Evolutionary conservation across 768 basidiomycete genomes (phyloP).

Genomic region (Leucosporidium scottii): DNA sequence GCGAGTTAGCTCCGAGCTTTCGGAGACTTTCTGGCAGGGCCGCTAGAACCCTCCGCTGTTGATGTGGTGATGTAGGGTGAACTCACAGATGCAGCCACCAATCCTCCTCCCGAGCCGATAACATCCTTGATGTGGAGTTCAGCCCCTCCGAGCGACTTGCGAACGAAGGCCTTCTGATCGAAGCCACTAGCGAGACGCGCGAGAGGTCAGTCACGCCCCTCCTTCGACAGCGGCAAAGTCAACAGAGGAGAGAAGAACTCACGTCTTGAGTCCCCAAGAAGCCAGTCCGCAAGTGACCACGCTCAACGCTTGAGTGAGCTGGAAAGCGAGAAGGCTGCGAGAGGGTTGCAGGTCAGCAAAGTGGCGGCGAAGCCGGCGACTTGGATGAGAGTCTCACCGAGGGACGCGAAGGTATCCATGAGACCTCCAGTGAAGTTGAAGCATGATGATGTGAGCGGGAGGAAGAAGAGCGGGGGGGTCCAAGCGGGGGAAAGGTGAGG

Average conservation of each 20-base stretch:
- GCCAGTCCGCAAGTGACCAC: not conserved
- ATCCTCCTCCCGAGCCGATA: slow-evolving; percentile 13
- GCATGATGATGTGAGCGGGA: too few species aligned
- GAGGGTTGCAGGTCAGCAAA: not conserved
- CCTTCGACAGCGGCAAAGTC: too few species aligned
- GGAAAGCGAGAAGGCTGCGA: not conserved
- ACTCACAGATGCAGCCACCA: slow-evolving; percentile 11
- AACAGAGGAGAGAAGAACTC: too few species aligned
- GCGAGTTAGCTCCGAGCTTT: not conserved
- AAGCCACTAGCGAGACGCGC: not conserved
- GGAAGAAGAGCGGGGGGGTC: not conserved
- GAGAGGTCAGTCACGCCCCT: too few species aligned
- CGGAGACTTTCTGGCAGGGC: not conserved
- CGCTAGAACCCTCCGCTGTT: too few species aligned
- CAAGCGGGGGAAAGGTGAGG: not conserved
- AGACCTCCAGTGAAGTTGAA: too few species aligned
- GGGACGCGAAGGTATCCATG: too few species aligned
- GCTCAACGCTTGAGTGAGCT: not conserved
- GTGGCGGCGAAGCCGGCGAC: not conserved
- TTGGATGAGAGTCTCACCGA: not conserved
- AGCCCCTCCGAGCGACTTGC: slow-evolving; percentile 4
- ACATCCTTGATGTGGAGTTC: slow-evolving; percentile 17
- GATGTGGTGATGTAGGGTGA: not conserved
- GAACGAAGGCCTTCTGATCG: slow-evolving; percentile 12
- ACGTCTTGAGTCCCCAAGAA: not conserved